phyloP scores from a whole-genome alignment of 202 grass and related monocot species.

The Carex arenaria region DNA sequence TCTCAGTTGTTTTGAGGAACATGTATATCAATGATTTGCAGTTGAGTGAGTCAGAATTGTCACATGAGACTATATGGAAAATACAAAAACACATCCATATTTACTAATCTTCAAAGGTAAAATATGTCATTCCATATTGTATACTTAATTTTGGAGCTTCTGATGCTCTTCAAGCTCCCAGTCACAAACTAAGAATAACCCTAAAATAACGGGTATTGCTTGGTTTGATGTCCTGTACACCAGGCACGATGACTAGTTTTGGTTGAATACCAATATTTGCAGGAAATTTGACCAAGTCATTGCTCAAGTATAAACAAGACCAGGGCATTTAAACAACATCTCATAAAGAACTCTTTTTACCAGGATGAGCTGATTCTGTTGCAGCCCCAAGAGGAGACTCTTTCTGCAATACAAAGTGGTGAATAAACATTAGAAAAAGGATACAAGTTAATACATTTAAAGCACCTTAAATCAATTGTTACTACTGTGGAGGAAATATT shows the following conservation, averaged over 20 bases:
- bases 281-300: background rate
- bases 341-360: slow-evolving; percentile 24
- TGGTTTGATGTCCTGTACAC: background rate
- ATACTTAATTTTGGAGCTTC: background rate
- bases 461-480: background rate
- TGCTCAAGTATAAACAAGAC: background rate
- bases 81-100: background rate
- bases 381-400: slow-evolving; percentile 71
- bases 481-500: background rate
- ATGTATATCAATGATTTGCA: background rate
- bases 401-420: slow-evolving; percentile 34
- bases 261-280: background rate
- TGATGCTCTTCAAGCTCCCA: background rate
- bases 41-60: background rate
- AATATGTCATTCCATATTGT: background rate
- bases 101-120: background rate
- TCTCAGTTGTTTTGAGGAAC: background rate
- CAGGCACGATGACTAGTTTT: background rate
- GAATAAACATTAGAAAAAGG: background rate
- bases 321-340: background rate
- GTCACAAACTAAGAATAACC: background rate
- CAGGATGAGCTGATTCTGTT: slow-evolving; percentile 90
- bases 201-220: background rate
- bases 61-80: background rate
- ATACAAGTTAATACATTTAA: background rate